A percentile compares a stretch with the other conserved stretches of the same genome.
These are phyloP conservation scores for Arachnomyces sp. DNA, from an alignment of 2,329 filamentous ascomycete species.

Conservation along the genomic window DNA sequence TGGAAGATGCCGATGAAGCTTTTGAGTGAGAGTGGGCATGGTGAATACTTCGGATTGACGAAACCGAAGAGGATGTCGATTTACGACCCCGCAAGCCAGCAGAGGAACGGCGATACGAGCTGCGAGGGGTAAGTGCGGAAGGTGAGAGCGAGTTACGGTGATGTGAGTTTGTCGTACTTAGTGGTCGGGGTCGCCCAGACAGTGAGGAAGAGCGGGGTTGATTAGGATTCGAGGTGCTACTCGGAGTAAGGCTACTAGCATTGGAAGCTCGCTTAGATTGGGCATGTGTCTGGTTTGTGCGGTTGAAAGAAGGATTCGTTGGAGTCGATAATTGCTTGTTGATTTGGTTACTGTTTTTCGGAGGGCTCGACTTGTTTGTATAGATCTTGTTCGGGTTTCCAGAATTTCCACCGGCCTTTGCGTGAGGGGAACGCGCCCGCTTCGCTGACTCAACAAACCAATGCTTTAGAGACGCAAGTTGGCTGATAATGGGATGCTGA, in stretches of 20 bases:
- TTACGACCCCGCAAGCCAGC: slow-evolving; percentile 81
- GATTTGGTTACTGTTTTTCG: slow-evolving; percentile 27
- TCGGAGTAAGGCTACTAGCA: slow-evolving; percentile 35
- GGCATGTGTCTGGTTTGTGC: slow-evolving; percentile 27
- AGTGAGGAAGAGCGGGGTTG: slow-evolving; percentile 32
- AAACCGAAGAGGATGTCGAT: slow-evolving; percentile 91
- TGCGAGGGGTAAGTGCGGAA: slow-evolving; percentile 78
- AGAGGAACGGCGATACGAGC: slow-evolving; percentile 75
- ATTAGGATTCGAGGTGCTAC: slow-evolving; percentile 35
- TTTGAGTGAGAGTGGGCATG: slow-evolving; percentile 88
- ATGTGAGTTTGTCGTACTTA: slow-evolving; percentile 27
- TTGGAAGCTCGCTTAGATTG: slow-evolving; percentile 34
- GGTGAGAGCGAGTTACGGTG: slow-evolving; percentile 74
- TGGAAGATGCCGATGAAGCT: slow-evolving; percentile 84
- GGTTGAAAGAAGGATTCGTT: slow-evolving; percentile 16
- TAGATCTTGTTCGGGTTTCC: slow-evolving; percentile 30
- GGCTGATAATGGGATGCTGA: slow-evolving; percentile 58
- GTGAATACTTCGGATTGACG: slow-evolving; percentile 84
- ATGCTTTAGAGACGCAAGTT: slow-evolving; percentile 61
- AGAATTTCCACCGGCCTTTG: slow-evolving; percentile 23
- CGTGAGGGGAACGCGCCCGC: slow-evolving; percentile 51
- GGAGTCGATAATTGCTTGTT: slow-evolving; percentile 17
- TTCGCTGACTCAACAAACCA: slow-evolving; percentile 65
- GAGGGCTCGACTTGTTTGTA: slow-evolving; percentile 31
- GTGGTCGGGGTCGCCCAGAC: slow-evolving; percentile 26